Percentiles rank a stretch among this genome's conserved stretches.
Evolutionary conservation across 202 grass and related monocot species (phyloP).

Genomic region (Bolboschoenoplectus hybrid): DNA sequence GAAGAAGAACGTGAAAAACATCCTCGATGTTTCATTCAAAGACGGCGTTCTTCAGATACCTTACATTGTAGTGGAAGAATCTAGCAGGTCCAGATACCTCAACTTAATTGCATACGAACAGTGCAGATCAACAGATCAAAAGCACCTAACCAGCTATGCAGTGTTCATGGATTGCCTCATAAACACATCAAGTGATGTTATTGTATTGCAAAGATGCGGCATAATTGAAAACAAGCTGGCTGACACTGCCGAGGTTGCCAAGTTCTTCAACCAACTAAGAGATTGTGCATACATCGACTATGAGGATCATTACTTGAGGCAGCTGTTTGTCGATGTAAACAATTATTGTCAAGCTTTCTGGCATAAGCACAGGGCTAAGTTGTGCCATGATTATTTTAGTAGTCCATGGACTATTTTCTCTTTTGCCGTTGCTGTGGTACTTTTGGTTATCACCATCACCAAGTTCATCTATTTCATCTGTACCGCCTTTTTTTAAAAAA

Average conservation of each 20-base stretch:
- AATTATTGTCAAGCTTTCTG: not conserved
- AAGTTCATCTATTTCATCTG: no score
- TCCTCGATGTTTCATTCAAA: not conserved
- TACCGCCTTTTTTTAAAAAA: no score
- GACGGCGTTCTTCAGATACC: conserved; percentile 25
- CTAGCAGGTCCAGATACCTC: not conserved
- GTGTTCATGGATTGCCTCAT: conserved; percentile 37
- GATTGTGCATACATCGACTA: not conserved
- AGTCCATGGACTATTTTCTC: conserved; percentile 35
- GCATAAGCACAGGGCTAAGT: not conserved
- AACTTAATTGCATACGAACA: conserved; percentile 50
- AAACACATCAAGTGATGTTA: not conserved
- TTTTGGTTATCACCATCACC: not conserved
- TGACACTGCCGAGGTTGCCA: not conserved
- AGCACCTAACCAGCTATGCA: not conserved
- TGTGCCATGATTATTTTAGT: conserved; percentile 35
- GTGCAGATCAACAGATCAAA: not conserved
- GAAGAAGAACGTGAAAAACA: not conserved
- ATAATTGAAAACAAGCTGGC: conserved; percentile 20
- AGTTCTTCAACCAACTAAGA: conserved; percentile 32
- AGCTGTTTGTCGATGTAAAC: not conserved
- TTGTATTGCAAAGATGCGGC: not conserved
- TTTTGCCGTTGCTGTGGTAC: not conserved
- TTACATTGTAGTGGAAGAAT: not conserved
- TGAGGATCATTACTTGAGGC: not conserved